Conservation (phyloP, 2,329 filamentous ascomycete genomes). For the Coniochaeta prunicola region DNA sequence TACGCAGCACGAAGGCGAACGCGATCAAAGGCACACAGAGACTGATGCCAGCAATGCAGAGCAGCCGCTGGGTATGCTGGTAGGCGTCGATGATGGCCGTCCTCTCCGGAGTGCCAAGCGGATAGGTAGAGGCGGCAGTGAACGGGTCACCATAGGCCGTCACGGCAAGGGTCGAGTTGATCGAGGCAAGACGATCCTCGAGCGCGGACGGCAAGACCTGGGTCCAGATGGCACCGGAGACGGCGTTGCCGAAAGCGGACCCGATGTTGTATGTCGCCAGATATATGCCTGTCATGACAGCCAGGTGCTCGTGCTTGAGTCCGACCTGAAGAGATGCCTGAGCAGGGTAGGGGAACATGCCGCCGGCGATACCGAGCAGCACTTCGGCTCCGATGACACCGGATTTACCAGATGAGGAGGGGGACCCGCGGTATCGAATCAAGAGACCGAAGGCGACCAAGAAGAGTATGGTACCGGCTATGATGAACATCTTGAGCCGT, state of each 20-base stretch:
- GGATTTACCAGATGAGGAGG: constrained; percentile 31
- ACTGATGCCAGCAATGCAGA: constrained; percentile 41
- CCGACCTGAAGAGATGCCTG: constrained; percentile 36
- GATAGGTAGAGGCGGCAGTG: constrained; percentile 22
- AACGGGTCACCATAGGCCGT: constrained; percentile 29
- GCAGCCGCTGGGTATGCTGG: constrained; percentile 36
- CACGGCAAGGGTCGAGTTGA: constrained; percentile 30
- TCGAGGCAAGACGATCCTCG: constrained; percentile 13
- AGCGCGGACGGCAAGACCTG: constrained; percentile 46
- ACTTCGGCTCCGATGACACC: constrained; percentile 58
- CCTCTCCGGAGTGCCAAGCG: constrained; percentile 35
- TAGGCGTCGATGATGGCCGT: constrained; percentile 35
- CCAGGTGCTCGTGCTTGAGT: constrained; percentile 45
- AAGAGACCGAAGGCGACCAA: constrained; percentile 59
- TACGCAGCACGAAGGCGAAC: constrained; percentile 33
- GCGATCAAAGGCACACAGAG: constrained; percentile 39
- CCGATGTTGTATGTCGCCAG: constrained; percentile 58
- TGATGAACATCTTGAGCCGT: constrained; percentile 57
- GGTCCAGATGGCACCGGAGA: constrained; percentile 57
- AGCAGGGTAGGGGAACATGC: constrained; percentile 49
- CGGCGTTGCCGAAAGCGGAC: constrained; percentile 50
- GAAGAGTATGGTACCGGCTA: constrained; percentile 52
- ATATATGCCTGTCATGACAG: constrained; percentile 57
- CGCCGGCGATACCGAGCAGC: constrained; percentile 55
- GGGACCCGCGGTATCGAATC: constrained; percentile 53